phyloP scores from a whole-genome alignment of 148 eudicot genomes.

The Camellia japonica region DNA sequence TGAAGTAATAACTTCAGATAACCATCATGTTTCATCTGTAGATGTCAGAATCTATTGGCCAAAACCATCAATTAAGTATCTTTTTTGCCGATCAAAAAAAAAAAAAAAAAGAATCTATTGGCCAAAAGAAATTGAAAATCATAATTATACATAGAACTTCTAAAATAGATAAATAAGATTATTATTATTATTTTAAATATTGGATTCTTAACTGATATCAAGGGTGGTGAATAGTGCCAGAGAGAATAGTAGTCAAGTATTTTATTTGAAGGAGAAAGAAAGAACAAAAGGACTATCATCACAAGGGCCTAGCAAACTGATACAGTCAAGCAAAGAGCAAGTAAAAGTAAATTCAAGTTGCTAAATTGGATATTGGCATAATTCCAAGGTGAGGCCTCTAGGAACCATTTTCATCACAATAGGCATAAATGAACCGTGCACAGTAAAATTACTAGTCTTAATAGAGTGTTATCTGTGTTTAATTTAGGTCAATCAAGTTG shows the following conservation, averaged over 20 bases:
- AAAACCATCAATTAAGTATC: too few relatives aligned
- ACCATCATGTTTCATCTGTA: not conserved
- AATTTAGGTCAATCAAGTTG: not conserved
- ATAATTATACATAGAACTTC: not conserved
- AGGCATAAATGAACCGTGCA: not conserved
- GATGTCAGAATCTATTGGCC: not conserved
- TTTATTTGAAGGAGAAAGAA: not conserved
- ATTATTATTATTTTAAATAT: not conserved
- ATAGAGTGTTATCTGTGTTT: not conserved
- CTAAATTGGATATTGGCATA: not conserved
- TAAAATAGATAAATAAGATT: not conserved
- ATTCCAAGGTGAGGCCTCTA: not conserved
- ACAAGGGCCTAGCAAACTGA: not conserved
- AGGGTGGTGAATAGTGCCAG: not conserved
- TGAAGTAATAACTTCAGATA: not conserved
- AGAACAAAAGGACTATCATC: not conserved
- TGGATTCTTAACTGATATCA: not conserved
- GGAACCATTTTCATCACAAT: too few relatives aligned
- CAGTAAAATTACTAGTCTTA: not conserved
- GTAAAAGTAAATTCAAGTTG: not conserved
- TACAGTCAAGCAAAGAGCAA: not conserved
- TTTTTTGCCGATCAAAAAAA: too few relatives aligned
- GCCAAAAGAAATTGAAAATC: not conserved
- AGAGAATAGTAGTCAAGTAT: not conserved
- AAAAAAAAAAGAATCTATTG: too few relatives aligned